Evolutionary conservation across 2,329 filamentous ascomycete genomes (phyloP).

Genomic region (Lizonia empirigonia): DNA sequence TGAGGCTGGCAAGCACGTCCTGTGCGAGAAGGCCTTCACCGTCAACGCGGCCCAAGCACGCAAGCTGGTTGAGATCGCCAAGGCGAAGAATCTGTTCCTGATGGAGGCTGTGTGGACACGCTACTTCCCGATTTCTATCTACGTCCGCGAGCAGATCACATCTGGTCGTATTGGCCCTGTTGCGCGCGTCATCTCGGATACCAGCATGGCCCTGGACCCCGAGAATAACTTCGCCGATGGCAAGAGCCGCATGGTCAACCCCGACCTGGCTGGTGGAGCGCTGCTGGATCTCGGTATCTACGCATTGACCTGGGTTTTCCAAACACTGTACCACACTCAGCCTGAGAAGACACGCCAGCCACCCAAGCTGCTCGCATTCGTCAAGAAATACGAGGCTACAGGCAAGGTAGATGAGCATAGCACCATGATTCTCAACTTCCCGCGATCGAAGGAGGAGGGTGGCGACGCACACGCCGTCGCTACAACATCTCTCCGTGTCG

Average conservation of each 20-base stretch:
- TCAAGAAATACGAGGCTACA: slow-evolving; percentile 71
- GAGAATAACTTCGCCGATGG: slow-evolving; percentile 59
- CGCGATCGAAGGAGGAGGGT: slow-evolving; percentile 57
- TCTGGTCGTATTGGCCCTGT: slow-evolving; percentile 62
- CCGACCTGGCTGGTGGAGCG: slow-evolving; percentile 79
- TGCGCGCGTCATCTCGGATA: slow-evolving; percentile 62
- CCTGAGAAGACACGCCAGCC: slow-evolving; percentile 65
- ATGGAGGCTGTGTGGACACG: slow-evolving; percentile 80
- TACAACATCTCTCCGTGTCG: slow-evolving; percentile 51
- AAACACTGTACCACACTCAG: slow-evolving; percentile 83
- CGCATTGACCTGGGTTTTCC: slow-evolving; percentile 87
- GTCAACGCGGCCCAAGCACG: slow-evolving; percentile 79
- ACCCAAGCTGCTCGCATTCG: slow-evolving; percentile 69
- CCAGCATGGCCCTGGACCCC: slow-evolving; percentile 64
- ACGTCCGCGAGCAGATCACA: slow-evolving; percentile 70
- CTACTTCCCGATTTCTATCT: slow-evolving; percentile 82
- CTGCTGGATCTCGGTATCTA: slow-evolving; percentile 88
- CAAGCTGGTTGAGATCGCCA: slow-evolving; percentile 73
- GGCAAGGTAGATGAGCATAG: slow-evolving; percentile 80
- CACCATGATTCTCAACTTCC: slow-evolving; percentile 79
- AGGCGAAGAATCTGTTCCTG: slow-evolving; percentile 64
- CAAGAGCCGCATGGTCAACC: slow-evolving; percentile 79
- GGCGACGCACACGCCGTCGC: slow-evolving; percentile 73
- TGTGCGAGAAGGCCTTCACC: slow-evolving; percentile 91
- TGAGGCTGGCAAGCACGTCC: slow-evolving; percentile 81